phyloP scores from a whole-genome alignment of 2,329 filamentous ascomycete genomes.

The Calonectria multiphialidica region DNA sequence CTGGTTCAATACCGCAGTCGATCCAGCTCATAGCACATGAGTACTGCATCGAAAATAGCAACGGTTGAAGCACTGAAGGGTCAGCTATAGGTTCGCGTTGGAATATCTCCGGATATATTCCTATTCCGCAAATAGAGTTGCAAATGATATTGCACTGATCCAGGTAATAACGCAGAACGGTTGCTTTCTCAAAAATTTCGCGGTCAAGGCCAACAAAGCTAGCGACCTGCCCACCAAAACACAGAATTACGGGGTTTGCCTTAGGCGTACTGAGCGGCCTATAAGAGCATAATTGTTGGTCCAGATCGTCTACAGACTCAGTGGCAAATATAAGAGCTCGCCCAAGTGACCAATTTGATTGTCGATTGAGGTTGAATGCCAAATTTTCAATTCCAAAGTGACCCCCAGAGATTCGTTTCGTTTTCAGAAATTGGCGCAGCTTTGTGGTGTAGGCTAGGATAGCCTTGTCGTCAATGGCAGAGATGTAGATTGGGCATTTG shows the following conservation, averaged over 20 bases:
- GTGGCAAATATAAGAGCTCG: neutral
- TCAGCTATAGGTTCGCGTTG: neutral
- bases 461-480: neutral
- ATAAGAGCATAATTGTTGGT: neutral
- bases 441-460: neutral
- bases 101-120: neutral
- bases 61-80: neutral
- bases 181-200: neutral
- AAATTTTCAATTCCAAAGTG: too few species aligned
- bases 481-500: neutral
- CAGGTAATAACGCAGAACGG: neutral
- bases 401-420: neutral
- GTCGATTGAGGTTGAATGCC: neutral
- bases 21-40: neutral
- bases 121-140: neutral
- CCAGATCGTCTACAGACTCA: neutral
- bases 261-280: too few species aligned
- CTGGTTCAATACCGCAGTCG: neutral
- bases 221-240: neutral
- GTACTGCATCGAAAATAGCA: neutral
- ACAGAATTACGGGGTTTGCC: neutral
- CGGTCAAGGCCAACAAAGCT: neutral
- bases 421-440: neutral
- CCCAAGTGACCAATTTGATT: neutral
- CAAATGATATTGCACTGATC: neutral